Evolutionary conservation across 2,329 filamentous ascomycete species (phyloP).

Genomic region (Pseudogymnoascus sp.): DNA sequence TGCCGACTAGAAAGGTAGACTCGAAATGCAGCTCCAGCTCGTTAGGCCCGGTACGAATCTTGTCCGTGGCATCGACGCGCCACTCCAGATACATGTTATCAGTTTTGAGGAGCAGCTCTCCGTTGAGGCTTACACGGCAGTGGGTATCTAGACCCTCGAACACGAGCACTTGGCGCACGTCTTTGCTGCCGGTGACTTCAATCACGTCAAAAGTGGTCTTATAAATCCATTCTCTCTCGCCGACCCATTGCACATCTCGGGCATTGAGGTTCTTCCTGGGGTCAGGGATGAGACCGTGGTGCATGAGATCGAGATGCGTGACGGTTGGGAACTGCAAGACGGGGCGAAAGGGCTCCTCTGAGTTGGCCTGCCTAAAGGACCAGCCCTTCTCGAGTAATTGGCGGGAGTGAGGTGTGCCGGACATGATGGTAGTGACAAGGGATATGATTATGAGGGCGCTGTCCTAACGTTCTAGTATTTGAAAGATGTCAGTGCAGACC

Average conservation of each 20-base stretch:
- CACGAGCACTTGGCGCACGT: constrained; percentile 40
- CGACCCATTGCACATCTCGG: constrained; percentile 41
- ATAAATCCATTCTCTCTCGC: constrained; percentile 40
- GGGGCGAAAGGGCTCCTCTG: neutral
- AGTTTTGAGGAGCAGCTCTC: constrained; percentile 42
- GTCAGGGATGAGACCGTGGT: constrained; percentile 33
- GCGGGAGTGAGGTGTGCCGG: too few species aligned
- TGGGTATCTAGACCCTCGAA: constrained; percentile 60
- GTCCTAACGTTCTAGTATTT: too few species aligned
- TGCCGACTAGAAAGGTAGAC: constrained; percentile 32
- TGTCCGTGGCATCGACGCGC: constrained; percentile 42
- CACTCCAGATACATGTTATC: constrained; percentile 58
- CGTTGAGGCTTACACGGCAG: constrained; percentile 50
- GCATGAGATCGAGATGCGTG: constrained; percentile 9
- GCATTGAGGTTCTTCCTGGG: constrained; percentile 44
- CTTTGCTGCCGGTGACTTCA: constrained; percentile 17
- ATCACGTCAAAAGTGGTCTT: constrained; percentile 9
- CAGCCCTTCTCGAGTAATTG: neutral
- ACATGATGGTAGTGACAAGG: too few species aligned
- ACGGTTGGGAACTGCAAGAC: constrained; percentile 8
- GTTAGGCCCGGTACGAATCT: constrained; percentile 33
- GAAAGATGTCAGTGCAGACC: too few species aligned
- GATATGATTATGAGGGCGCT: too few species aligned
- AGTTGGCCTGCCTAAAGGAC: constrained; percentile 1
- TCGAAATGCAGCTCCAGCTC: constrained; percentile 49